These are phyloP conservation scores for Wickerhamiella kurtzmanii DNA, from an alignment of 805 yeast genomes.

Conservation along the genomic window DNA sequence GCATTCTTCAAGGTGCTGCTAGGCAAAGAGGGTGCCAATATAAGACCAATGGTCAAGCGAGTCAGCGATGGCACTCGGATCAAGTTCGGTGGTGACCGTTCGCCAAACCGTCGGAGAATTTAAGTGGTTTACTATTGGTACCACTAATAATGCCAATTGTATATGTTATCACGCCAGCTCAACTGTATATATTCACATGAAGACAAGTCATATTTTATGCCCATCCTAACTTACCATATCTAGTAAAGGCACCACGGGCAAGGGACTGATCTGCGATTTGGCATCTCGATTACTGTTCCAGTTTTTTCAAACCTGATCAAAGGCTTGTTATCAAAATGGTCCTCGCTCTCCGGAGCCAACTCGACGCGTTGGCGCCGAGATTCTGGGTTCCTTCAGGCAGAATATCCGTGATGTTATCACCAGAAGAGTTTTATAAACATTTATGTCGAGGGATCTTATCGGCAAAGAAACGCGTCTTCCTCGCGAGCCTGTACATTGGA, in stretches of 20 bases:
- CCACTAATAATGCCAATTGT: no score
- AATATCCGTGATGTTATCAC: constrained; percentile 26
- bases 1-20: constrained; percentile 73
- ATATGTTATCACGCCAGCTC: no score
- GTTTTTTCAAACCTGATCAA: neutral
- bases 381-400: constrained; percentile 15
- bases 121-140: constrained; percentile 13
- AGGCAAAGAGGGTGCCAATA: constrained; percentile 72
- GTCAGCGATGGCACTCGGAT: constrained; percentile 67
- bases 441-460: constrained; percentile 44
- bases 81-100: constrained; percentile 84
- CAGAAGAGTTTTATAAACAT: constrained; percentile 55
- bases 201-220: no score
- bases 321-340: neutral
- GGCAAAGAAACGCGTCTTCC: constrained; percentile 58
- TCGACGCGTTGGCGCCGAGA: constrained; percentile 17
- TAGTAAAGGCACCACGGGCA: no score
- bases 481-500: constrained; percentile 81
- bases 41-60: constrained; percentile 55
- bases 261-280: no score
- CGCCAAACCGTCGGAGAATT: constrained; percentile 56
- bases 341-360: neutral
- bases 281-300: neutral
- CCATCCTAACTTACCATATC: no score
- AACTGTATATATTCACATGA: no score